phyloP scores from a whole-genome alignment of 176 grass and related monocot genomes.

The Puccinellia tenuiflora region DNA sequence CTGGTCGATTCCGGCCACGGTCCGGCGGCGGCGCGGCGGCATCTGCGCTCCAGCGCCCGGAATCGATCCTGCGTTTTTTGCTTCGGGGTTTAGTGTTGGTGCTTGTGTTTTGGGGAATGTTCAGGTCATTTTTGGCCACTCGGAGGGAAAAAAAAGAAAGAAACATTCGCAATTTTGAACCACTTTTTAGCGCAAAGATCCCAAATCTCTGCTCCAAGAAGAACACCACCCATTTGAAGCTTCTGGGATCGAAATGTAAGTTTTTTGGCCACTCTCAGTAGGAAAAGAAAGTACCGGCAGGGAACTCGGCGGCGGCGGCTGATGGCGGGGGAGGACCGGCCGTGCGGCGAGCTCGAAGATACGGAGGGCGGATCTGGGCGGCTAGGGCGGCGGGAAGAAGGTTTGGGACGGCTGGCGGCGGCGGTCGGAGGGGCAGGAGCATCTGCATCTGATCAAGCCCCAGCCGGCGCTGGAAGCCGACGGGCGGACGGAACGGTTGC shows the following conservation, averaged over 20 bases:
- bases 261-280: neutral
- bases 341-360: neutral
- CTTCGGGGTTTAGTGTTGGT: neutral
- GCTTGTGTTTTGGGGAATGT: neutral
- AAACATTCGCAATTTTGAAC: neutral
- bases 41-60: conserved; percentile 24
- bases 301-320: conserved; percentile 39
- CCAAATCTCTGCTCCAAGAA: neutral
- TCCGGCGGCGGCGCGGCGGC: conserved; percentile 39
- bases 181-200: neutral
- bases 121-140: neutral
- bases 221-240: neutral
- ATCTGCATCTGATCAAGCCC: neutral
- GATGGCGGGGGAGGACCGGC: neutral
- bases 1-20: conserved; percentile 74
- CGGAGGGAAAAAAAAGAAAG: neutral
- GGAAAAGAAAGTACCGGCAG: conserved; percentile 1
- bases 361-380: neutral
- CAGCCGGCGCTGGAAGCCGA: conserved; percentile 10
- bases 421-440: neutral
- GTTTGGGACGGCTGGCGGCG: neutral
- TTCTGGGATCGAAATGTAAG: neutral
- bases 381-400: neutral
- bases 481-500: neutral
- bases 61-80: conserved; percentile 7